Conservation (phyloP, 805 yeast species). For the Candida multigemmis region DNA sequence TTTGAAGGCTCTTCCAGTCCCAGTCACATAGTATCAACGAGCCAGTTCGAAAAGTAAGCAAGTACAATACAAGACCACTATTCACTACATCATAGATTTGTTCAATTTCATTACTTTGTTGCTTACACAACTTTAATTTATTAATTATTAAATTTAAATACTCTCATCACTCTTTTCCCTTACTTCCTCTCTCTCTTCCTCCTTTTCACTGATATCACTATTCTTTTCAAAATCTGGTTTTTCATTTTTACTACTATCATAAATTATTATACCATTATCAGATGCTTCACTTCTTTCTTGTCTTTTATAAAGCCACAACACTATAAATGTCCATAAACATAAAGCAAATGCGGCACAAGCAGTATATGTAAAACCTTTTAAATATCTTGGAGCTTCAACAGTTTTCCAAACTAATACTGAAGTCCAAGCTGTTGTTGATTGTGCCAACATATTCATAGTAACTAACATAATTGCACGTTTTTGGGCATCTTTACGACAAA, state of each 20-base stretch:
- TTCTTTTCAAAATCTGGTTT: slow-evolving; percentile 5
- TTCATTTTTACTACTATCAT: slow-evolving; percentile 9
- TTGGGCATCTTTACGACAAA: slow-evolving; percentile 48
- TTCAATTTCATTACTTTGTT: no score
- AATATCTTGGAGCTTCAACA: slow-evolving; percentile 46
- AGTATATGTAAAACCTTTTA: slow-evolving; percentile 45
- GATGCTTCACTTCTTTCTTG: slow-evolving; percentile 22
- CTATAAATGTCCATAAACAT: slow-evolving; percentile 41
- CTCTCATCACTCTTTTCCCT: no score
- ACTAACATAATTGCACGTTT: slow-evolving; percentile 50
- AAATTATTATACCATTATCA: slow-evolving; percentile 27
- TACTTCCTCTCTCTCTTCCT: slow-evolving; percentile 2
- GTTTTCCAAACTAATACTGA: slow-evolving; percentile 48
- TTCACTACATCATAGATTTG: no score
- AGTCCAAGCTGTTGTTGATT: slow-evolving; percentile 46
- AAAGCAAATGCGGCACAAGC: slow-evolving; percentile 38
- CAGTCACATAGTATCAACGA: no score
- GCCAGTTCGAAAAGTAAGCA: no score
- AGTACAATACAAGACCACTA: no score
- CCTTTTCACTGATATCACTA: not conserved
- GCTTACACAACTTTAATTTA: no score
- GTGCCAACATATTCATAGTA: slow-evolving; percentile 45
- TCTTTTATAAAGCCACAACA: slow-evolving; percentile 35
- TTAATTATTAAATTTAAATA: no score
- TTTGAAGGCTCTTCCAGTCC: no score